Percentiles rank a stretch among this genome's conserved stretches.
These are phyloP conservation scores for Ceratocystis papillata DNA, from an alignment of 2,329 filamentous ascomycete genomes.

Conservation along the genomic window DNA sequence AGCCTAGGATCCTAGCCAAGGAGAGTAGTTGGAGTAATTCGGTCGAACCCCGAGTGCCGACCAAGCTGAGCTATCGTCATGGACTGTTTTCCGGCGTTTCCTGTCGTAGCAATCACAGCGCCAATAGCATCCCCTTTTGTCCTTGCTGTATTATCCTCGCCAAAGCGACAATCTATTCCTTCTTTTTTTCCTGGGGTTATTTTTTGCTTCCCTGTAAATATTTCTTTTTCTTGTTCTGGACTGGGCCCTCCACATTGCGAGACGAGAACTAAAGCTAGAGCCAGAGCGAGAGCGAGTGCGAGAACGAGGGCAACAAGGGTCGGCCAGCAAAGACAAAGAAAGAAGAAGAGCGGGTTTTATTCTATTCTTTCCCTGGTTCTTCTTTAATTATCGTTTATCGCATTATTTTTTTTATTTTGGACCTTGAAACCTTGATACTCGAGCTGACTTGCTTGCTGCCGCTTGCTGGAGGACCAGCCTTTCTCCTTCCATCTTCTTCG, in stretches of 20 bases:
- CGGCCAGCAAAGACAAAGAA: no score
- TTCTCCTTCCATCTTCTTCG: not conserved
- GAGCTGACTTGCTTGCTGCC: not conserved
- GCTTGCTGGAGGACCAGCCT: not conserved
- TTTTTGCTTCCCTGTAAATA: not conserved
- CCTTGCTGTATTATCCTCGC: not conserved
- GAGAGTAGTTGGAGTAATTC: not conserved
- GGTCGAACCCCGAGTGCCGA: not conserved
- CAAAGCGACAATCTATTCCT: not conserved
- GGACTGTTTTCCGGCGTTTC: not conserved
- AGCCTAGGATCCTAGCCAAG: not conserved
- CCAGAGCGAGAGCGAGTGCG: no score
- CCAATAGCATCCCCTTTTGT: not conserved
- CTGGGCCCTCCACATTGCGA: not conserved
- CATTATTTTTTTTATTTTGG: not conserved
- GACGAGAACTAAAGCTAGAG: not conserved
- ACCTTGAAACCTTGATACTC: not conserved
- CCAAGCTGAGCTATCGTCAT: not conserved
- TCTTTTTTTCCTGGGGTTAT: not conserved
- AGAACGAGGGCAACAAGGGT: no score
- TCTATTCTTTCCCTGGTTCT: not conserved
- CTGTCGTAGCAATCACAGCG: not conserved
- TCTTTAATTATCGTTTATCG: conserved; percentile 2
- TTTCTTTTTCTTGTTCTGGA: not conserved
- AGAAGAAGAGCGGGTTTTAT: not conserved